Conservation (phyloP, 2,329 filamentous ascomycete genomes). For the Diaporthe ampelina region DNA sequence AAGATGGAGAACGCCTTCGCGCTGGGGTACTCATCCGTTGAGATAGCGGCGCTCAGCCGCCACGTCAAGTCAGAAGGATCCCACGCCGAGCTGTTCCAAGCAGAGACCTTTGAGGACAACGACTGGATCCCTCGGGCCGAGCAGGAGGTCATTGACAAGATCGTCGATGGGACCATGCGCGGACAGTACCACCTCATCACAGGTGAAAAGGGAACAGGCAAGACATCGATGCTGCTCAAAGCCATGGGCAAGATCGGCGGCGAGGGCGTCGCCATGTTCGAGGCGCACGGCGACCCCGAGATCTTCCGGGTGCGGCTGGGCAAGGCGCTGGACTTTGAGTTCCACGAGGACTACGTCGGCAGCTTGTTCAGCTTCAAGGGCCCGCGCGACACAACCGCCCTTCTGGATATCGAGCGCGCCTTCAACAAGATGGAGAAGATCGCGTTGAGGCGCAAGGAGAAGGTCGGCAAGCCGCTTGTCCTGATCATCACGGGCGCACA, state of each 20-base stretch:
- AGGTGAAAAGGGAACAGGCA: constrained; percentile 96
- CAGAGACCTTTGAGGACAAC: constrained; percentile 58
- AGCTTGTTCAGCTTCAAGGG: constrained; percentile 95
- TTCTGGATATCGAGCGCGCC: constrained; percentile 95
- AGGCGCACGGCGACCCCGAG: constrained; percentile 94
- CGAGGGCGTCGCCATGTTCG: constrained; percentile 93
- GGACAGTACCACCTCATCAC: constrained; percentile 94
- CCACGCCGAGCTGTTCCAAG: constrained; percentile 11
- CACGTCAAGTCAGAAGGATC: constrained; percentile 60
- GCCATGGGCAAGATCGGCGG: constrained; percentile 95
- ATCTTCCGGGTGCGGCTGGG: constrained; percentile 94
- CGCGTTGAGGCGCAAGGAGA: constrained; percentile 77
- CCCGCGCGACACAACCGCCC: constrained; percentile 85
- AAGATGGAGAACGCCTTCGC: constrained; percentile 96
- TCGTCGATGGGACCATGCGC: constrained; percentile 78
- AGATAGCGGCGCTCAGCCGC: constrained; percentile 78
- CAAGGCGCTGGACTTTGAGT: constrained; percentile 96
- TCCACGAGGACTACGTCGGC: constrained; percentile 97
- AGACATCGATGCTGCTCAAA: constrained; percentile 95
- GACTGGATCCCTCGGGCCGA: constrained; percentile 90
- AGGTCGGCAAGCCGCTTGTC: constrained; percentile 79
- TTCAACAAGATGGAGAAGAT: constrained; percentile 99
- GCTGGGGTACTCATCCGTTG: constrained; percentile 92
- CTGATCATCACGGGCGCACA: constrained; percentile 96
- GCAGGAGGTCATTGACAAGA: constrained; percentile 84